These are phyloP conservation scores for Leccinum huronense DNA, from an alignment of 1,284 basidiomycete genomes.

Conservation along the genomic window DNA sequence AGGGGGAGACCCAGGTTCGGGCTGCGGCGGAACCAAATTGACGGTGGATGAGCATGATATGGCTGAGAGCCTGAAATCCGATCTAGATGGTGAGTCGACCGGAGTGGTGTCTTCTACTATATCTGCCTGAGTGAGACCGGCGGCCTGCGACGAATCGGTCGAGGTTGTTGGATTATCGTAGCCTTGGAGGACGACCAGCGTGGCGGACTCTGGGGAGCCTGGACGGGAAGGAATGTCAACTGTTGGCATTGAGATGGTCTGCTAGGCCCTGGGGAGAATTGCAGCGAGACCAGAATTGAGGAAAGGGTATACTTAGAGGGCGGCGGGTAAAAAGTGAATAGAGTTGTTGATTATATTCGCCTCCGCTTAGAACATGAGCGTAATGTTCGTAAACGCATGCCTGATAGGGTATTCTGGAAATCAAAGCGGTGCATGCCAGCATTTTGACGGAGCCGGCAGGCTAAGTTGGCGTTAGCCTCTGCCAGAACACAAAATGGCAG, in stretches of 20 bases:
- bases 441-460: neutral
- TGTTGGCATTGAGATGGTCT: conserved; percentile 17
- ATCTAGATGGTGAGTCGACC: conserved; percentile 20
- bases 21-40: conserved; percentile 25
- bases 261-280: neutral
- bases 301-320: neutral
- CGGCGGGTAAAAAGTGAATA: conserved; percentile 24
- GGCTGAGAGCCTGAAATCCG: conserved; percentile 28
- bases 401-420: conserved; percentile 21
- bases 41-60: conserved; percentile 28
- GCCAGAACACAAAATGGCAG: too few species aligned
- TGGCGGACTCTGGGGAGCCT: conserved; percentile 31
- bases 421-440: neutral
- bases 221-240: conserved; percentile 12
- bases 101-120: conserved; percentile 13
- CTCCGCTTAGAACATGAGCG: conserved; percentile 17
- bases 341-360: conserved; percentile 1
- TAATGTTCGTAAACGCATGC: conserved; percentile 35
- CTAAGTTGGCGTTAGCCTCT: too few species aligned
- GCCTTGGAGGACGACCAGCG: conserved; percentile 31
- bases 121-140: neutral
- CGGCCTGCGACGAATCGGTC: neutral
- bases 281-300: conserved; percentile 11
- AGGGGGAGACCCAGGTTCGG: conserved; percentile 11
- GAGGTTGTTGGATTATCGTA: conserved; percentile 21